A percentile compares a stretch with the other conserved stretches of the same genome.
Conservation (phyloP, 2,329 filamentous ascomycete species). For the Penicillium sp. region DNA sequence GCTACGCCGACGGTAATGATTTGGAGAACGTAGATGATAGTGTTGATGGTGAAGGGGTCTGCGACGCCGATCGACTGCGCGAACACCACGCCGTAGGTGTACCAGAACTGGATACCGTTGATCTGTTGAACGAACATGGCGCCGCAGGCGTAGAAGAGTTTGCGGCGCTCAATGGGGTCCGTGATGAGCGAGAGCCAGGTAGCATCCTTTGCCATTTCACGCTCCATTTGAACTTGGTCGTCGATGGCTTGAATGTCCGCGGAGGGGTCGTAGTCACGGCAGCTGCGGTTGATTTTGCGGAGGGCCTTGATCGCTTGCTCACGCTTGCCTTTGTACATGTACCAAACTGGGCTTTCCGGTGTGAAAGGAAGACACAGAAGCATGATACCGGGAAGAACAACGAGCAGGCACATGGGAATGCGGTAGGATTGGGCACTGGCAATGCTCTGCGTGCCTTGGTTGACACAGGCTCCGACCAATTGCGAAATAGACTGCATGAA, state of each 20-base stretch:
- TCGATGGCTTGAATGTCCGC: conserved; percentile 25
- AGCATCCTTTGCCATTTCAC: conserved; percentile 27
- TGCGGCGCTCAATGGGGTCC: conserved; percentile 46
- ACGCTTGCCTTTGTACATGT: conserved; percentile 26
- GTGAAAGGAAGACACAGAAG: conserved; percentile 25
- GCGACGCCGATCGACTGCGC: conserved; percentile 42
- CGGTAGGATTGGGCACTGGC: conserved; percentile 23
- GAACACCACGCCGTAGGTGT: conserved; percentile 46
- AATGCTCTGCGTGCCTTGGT: conserved; percentile 28
- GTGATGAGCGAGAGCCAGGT: conserved; percentile 42
- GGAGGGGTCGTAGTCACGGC: conserved; percentile 29
- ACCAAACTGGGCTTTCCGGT: conserved; percentile 34
- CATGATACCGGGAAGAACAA: conserved; percentile 24
- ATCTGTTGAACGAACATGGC: conserved; percentile 50
- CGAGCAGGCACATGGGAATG: conserved; percentile 28
- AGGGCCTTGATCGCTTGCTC: conserved; percentile 33
- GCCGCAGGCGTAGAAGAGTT: conserved; percentile 44
- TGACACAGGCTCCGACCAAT: conserved; percentile 28
- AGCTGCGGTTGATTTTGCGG: conserved; percentile 33
- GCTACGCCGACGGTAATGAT: conserved; percentile 39
- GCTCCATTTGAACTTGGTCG: conserved; percentile 22
- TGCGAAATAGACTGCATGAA: conserved; percentile 32
- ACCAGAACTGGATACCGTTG: conserved; percentile 50
- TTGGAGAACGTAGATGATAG: conserved; percentile 46
- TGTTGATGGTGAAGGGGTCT: conserved; percentile 44